These are phyloP conservation scores for Pyricularia grisea DNA, from an alignment of 2,329 filamentous ascomycete genomes.

Conservation along the genomic window DNA sequence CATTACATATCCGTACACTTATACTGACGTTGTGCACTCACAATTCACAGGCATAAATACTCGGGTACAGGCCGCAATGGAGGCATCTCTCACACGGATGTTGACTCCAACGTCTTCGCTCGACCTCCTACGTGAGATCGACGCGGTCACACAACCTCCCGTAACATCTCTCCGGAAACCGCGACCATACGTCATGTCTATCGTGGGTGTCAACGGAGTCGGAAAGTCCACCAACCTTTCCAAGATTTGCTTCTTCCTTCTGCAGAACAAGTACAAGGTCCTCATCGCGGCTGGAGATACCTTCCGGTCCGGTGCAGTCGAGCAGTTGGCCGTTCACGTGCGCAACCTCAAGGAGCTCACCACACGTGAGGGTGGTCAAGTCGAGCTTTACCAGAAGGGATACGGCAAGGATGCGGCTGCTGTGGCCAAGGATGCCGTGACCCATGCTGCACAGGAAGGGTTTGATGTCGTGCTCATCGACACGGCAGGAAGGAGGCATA, in stretches of 20 bases:
- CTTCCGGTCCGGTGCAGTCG: conserved; percentile 92
- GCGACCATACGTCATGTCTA: conserved; percentile 93
- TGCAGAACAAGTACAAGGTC: conserved; percentile 95
- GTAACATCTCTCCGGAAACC: conserved; percentile 51
- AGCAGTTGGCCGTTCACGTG: conserved; percentile 92
- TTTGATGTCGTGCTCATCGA: conserved; percentile 97
- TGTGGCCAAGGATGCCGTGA: conserved; percentile 90
- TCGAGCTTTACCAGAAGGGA: conserved; percentile 92
- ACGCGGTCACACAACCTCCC: conserved; percentile 61
- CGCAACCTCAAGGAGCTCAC: conserved; percentile 86
- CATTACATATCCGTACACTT: neutral
- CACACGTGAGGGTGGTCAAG: conserved; percentile 69
- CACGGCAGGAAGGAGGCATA: conserved; percentile 89
- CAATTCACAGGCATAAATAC: conserved; percentile 55
- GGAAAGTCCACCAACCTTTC: conserved; percentile 96
- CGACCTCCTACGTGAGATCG: conserved; percentile 89
- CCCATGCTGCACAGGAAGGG: conserved; percentile 60
- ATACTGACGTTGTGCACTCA: conserved; percentile 4
- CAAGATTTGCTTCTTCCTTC: conserved; percentile 95
- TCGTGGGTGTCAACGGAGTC: conserved; percentile 96
- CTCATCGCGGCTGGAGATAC: conserved; percentile 93
- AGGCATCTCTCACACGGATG: conserved; percentile 87
- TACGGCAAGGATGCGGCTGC: conserved; percentile 97
- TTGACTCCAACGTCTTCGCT: conserved; percentile 91
- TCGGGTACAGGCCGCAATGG: conserved; percentile 78